Conservation (phyloP, 805 yeast genomes). For the Kockiozyma suomiensis region DNA sequence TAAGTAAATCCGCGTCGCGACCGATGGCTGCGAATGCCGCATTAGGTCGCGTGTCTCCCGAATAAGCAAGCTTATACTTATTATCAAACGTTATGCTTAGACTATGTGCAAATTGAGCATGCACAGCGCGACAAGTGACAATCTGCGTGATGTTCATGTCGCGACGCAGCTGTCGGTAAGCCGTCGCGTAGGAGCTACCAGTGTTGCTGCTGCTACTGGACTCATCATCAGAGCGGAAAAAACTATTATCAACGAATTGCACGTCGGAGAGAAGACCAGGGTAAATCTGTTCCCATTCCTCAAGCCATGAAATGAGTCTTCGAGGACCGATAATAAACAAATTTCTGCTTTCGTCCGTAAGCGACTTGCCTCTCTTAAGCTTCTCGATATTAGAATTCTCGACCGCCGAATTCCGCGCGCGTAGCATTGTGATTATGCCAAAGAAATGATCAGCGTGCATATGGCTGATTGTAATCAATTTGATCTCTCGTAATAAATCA, state of each 20-base stretch:
- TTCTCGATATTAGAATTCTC: constrained; percentile 42
- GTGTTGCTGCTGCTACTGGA: not conserved
- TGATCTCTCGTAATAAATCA: constrained; percentile 60
- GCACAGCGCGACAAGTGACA: constrained; percentile 73
- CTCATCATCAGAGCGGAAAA: not conserved
- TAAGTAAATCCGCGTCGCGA: constrained; percentile 63
- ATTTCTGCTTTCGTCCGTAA: constrained; percentile 27
- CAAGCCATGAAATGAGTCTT: constrained; percentile 66
- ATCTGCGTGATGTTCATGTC: constrained; percentile 45
- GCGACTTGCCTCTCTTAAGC: constrained; percentile 42
- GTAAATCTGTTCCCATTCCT: constrained; percentile 65
- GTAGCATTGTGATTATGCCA: constrained; percentile 72
- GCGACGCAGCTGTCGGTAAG: constrained; percentile 36
- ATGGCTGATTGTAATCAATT: constrained; percentile 76
- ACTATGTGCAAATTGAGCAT: constrained; percentile 82
- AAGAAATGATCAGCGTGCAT: constrained; percentile 97
- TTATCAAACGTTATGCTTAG: constrained; percentile 53
- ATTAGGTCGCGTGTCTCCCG: constrained; percentile 94
- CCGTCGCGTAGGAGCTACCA: not conserved
- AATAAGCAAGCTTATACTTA: constrained; percentile 73
- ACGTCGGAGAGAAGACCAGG: constrained; percentile 12
- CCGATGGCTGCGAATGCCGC: constrained; percentile 68
- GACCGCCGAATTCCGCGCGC: constrained; percentile 56
- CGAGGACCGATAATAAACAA: constrained; percentile 73
- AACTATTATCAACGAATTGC: constrained; percentile 8